A percentile compares a stretch with the other conserved stretches of the same genome.
Conservation (phyloP, 257 asterid genomes). For the Paraleonurus japonicus region DNA sequence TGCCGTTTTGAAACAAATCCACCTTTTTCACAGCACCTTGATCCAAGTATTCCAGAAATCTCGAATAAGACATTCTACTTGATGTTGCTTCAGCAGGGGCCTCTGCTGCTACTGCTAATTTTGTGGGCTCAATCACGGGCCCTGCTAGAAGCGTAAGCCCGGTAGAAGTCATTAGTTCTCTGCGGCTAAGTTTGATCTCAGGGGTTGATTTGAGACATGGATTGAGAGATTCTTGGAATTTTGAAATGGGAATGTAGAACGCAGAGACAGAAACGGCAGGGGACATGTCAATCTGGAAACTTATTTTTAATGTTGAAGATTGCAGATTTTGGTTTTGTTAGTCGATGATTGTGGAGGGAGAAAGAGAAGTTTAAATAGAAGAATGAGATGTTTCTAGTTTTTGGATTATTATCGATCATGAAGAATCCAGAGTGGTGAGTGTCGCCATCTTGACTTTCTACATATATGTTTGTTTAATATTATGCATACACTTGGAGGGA, state of each 20-base stretch:
- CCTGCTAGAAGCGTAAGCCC: constrained; percentile 45
- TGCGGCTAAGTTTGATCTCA: constrained; percentile 35
- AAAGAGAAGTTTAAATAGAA: constrained; percentile 21
- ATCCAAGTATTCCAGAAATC: constrained; percentile 60
- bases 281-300: constrained; percentile 34
- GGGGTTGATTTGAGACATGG: constrained; percentile 21
- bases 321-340: background rate
- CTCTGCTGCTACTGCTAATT: constrained; percentile 34
- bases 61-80: constrained; percentile 60
- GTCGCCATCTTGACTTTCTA: background rate
- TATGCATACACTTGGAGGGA: constrained; percentile 48
- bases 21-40: constrained; percentile 55
- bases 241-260: constrained; percentile 44
- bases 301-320: background rate
- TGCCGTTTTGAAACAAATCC: constrained; percentile 57
- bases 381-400: constrained; percentile 46
- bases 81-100: constrained; percentile 49
- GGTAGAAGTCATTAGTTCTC: constrained; percentile 36
- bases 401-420: constrained; percentile 31
- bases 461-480: background rate
- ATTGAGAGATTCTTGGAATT: constrained; percentile 38
- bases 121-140: constrained; percentile 32
- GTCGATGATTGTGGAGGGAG: constrained; percentile 44
- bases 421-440: constrained; percentile 39
- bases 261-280: constrained; percentile 31